Percentiles rank a stretch among this genome's conserved stretches.
These are phyloP conservation scores for Nematodospora anomalae DNA, from an alignment of 1,139 yeast genomes.

Conservation along the genomic window DNA sequence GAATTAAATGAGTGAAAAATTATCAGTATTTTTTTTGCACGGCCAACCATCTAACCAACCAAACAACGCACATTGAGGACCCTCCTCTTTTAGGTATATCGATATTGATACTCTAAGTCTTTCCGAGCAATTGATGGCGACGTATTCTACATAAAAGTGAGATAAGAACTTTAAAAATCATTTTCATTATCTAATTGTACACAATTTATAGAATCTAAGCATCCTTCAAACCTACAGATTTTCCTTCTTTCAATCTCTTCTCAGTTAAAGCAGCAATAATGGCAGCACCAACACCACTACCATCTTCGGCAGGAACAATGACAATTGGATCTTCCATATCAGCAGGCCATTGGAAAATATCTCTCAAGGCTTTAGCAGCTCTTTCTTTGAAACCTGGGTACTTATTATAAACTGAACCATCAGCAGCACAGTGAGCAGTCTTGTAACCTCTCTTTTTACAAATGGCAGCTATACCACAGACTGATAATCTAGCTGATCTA, in stretches of 20 bases:
- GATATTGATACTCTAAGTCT: no score
- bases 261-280: slow-evolving; percentile 92
- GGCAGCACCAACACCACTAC: slow-evolving; percentile 98
- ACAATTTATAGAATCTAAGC: slow-evolving; percentile 5
- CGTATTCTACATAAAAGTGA: no score
- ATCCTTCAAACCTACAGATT: slow-evolving; percentile 62
- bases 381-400: slow-evolving; percentile 91
- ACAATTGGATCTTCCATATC: slow-evolving; percentile 70
- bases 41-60: no score
- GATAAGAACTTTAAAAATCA: no score
- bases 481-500: slow-evolving; percentile 88
- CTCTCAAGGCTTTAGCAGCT: slow-evolving; percentile 86
- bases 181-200: no score
- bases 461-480: slow-evolving; percentile 95
- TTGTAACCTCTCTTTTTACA: slow-evolving; percentile 81
- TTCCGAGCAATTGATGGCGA: no score
- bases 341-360: slow-evolving; percentile 75
- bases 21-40: no score
- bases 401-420: slow-evolving; percentile 91
- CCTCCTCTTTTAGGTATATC: no score
- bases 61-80: no score
- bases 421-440: slow-evolving; percentile 90
- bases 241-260: slow-evolving; percentile 67
- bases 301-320: slow-evolving; percentile 93
- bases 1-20: no score